phyloP scores from a whole-genome alignment of 106 monocot genomes.

The Acanthochlamys bracteata region DNA sequence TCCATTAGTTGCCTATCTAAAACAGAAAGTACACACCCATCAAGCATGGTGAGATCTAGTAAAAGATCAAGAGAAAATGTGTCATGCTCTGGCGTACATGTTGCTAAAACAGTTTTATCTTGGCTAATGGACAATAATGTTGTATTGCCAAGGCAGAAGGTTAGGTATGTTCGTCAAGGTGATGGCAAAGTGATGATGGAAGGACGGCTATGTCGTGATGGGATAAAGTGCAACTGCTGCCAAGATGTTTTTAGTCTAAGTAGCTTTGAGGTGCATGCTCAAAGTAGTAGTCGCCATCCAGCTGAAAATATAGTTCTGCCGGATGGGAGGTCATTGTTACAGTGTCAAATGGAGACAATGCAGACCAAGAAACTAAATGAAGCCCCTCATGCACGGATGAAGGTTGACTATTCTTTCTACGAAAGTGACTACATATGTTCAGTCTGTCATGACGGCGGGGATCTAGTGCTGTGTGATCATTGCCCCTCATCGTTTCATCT shows the following conservation, averaged over 20 bases:
- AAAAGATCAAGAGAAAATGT: slow-evolving; percentile 10
- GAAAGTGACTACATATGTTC: slow-evolving; percentile 50
- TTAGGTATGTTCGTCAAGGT: slow-evolving; percentile 30
- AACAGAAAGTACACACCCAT: not conserved
- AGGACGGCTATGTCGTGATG: slow-evolving; percentile 43
- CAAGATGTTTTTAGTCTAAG: slow-evolving; percentile 24
- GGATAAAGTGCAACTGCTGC: slow-evolving; percentile 70
- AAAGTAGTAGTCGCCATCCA: slow-evolving; percentile 24
- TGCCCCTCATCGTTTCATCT: slow-evolving; percentile 70
- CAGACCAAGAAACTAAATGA: slow-evolving; percentile 12
- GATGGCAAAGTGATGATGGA: slow-evolving; percentile 28
- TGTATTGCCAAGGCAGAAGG: slow-evolving; percentile 44
- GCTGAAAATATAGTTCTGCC: slow-evolving; percentile 40
- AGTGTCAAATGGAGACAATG: slow-evolving; percentile 41
- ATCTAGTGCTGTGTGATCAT: slow-evolving; percentile 48
- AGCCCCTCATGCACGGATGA: slow-evolving; percentile 22
- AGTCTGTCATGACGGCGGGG: slow-evolving; percentile 63
- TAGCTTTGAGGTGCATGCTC: slow-evolving; percentile 57
- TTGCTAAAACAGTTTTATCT: slow-evolving; percentile 37
- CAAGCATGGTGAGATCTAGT: not conserved
- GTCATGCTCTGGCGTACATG: slow-evolving; percentile 10
- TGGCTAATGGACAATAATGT: slow-evolving; percentile 54
- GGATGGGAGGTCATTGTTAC: slow-evolving; percentile 57
- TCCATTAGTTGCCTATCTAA: not conserved
- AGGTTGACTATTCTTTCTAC: slow-evolving; percentile 22